These are phyloP conservation scores for Sordariomycetes sp. DNA, from an alignment of 2,329 filamentous ascomycete genomes.

Conservation along the genomic window DNA sequence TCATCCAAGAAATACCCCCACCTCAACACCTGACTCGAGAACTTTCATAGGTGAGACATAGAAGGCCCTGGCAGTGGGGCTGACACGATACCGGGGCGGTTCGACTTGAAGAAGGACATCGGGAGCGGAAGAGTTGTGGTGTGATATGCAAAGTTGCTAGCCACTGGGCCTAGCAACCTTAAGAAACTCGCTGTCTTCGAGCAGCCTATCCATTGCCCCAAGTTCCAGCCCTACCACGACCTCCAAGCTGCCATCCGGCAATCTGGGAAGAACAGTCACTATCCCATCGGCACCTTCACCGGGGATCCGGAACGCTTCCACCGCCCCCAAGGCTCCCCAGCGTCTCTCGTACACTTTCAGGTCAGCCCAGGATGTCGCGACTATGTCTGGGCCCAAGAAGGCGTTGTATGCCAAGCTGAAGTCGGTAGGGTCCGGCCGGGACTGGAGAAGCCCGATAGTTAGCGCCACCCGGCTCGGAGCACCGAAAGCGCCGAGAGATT, in stretches of 20 bases:
- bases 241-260: background rate
- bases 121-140: too few relatives aligned
- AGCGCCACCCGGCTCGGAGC: background rate
- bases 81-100: too few relatives aligned
- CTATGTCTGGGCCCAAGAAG: background rate
- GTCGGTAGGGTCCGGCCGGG: background rate
- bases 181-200: background rate
- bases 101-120: too few relatives aligned
- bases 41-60: too few relatives aligned
- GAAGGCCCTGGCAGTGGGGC: too few relatives aligned
- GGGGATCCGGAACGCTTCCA: background rate
- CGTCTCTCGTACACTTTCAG: background rate
- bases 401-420: background rate
- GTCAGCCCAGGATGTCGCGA: background rate
- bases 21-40: too few relatives aligned
- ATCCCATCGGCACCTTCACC: background rate
- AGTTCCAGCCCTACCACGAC: background rate
- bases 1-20: too few relatives aligned
- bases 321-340: background rate
- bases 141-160: too few relatives aligned
- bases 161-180: background rate
- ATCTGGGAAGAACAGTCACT: background rate
- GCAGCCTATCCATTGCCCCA: background rate
- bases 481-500: background rate
- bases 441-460: background rate